These are phyloP conservation scores for Kazachstania viticola DNA, from an alignment of 805 yeast genomes.

Conservation along the genomic window DNA sequence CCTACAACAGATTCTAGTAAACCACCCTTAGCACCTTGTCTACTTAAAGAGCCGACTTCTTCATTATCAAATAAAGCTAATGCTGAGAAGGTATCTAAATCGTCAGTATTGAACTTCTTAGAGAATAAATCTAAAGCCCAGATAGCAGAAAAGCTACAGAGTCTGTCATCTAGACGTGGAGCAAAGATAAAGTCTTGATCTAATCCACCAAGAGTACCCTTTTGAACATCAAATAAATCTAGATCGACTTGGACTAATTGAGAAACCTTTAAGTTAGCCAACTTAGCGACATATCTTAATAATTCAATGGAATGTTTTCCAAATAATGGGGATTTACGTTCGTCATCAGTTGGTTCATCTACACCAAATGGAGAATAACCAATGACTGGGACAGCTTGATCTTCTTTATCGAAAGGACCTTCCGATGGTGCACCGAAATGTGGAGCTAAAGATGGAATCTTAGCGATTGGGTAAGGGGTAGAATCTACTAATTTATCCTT, in stretches of 20 bases:
- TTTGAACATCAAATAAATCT: conserved; percentile 73
- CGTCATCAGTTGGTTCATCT: conserved; percentile 46
- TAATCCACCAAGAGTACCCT: conserved; percentile 68
- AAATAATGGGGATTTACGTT: conserved; percentile 49
- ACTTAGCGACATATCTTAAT: conserved; percentile 55
- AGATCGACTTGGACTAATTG: conserved; percentile 63
- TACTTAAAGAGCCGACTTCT: conserved; percentile 70
- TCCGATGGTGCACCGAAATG: conserved; percentile 66
- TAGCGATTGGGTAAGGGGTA: conserved; percentile 61
- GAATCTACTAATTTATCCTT: conserved; percentile 38
- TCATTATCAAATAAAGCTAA: conserved; percentile 70
- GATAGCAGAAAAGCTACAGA: conserved; percentile 67
- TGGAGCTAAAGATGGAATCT: conserved; percentile 76
- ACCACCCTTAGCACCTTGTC: conserved; percentile 78
- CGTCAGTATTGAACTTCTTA: conserved; percentile 31
- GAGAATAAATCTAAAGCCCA: conserved; percentile 41
- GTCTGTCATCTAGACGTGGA: conserved; percentile 78
- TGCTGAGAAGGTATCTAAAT: conserved; percentile 35
- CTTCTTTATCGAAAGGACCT: conserved; percentile 68
- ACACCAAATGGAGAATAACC: conserved; percentile 37
- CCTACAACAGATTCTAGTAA: conserved; percentile 52
- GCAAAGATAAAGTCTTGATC: conserved; percentile 66
- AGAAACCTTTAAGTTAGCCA: conserved; percentile 46
- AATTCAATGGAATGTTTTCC: conserved; percentile 60
- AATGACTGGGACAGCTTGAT: conserved; percentile 66